Base-by-base conservation (phyloP, 2,329 filamentous ascomycete genomes). In the Fusarium phyllophilum region DNA sequence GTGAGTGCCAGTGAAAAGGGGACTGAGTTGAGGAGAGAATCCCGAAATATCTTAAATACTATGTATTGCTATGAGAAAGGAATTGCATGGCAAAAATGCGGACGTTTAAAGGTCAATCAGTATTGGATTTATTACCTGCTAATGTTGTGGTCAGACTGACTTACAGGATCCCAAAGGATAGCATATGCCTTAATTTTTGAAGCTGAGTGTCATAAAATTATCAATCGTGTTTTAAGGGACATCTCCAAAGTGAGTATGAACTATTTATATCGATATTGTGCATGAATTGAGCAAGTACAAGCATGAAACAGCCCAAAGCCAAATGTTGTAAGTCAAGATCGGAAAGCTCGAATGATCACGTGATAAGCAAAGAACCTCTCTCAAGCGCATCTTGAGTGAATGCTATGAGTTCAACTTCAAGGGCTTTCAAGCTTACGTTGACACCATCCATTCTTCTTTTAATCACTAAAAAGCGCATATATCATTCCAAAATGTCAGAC, bases 401-500 rank as follows among this genome's bases (percentile, higher is more conserved):
- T 57, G 29, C 34, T 55, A 51, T 71, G 58, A 72, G 67, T 48
- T 66, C 56, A 46, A 66, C 42, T 58, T 61, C 52, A 48, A 62
- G 29, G 33, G 55, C 62, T 65, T 51, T 24, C 18, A 67, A 61
- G 62, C 60, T 55, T 34, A 49, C 41, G 49, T 39, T n/a, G 51
- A 33, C 51, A 42, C 48, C 45, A 56, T 51, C 42, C 29, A 38
- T 52, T 65, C 38, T 48, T 63, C 14, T 46, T 39, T 26, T 46
- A 13, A 34, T 36, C 31, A 52, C 38, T 14, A 18, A 42, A 42
- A 67, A 51, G 20, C 55, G 59, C 55, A 66, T 51, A 57, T 34
- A 36, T 14, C 12, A 46, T 41, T 41, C 36, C 54, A 79, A 64
- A 67, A 97, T 98, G 94, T 91, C 94, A 38, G 95, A 98, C 82